Base-by-base conservation (phyloP, 768 basidiomycete genomes). In the Trametes villosa region DNA sequence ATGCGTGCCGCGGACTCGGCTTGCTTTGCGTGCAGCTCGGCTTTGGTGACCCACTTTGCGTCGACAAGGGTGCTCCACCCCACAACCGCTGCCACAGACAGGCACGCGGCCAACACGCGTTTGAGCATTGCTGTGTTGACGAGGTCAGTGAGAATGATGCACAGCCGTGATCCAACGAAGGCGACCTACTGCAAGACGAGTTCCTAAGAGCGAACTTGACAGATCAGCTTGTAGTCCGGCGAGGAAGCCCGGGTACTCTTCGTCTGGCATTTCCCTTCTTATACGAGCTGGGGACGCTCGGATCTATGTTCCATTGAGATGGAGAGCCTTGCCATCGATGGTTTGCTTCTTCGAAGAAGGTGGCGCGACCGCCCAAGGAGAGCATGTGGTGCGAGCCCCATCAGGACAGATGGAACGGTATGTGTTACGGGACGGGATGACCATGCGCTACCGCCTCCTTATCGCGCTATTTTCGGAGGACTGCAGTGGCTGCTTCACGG, bases 1-100 rank as follows among this genome's bases (percentile, higher is more conserved):
- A 60, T 82, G 45, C 79, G 74, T 59, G 81, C 77, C 3, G 78
- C 81, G 41, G 84, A 84, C 62, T 80, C 81, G 2, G 68, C 59
- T 67, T 85, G 85, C 49, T 71, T 76, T 15, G 72, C 78, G 41
- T 73, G 79, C 17, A 82, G 60, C 38, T 83, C 79, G 9, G 74
- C 67, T 66, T 81, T 82, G 59, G 48, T 57, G 49, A 66, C 53
- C 30, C 60, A 52, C 29, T 65, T 60, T 7, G 65, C 63, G 27
- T 56, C 47, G 18, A 58, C 52, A 9, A 24, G 5, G 18, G 36
- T 18, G 15, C 46, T 8, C 52, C n/a, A 26, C 17, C 31, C 42
- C 9, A 34, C 20, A 4, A 46, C 15, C 3, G 24, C 31, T 3
- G 44, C 17, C 11, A 22, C 45, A 20, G 50, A 42, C 29, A 62